phyloP scores from a whole-genome alignment of 306 rosid genomes.

The Purshia tridentata region DNA sequence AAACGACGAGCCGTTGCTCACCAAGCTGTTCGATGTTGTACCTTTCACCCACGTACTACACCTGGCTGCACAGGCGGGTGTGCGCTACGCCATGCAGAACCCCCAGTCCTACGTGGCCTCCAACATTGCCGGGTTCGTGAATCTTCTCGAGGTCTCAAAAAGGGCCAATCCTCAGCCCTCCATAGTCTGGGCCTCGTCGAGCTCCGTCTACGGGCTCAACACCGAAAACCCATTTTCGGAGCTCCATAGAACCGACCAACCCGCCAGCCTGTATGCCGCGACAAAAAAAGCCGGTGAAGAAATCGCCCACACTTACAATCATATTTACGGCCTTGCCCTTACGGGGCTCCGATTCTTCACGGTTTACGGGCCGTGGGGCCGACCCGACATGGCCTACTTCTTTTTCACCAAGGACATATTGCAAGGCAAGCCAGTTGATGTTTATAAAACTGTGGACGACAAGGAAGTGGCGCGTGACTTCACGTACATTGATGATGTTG shows the following conservation, averaged over 20 bases:
- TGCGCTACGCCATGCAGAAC: conserved; percentile 92
- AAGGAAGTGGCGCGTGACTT: conserved; percentile 97
- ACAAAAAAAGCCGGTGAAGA: conserved; percentile 92
- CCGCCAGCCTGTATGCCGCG: conserved; percentile 91
- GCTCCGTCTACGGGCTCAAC: conserved; percentile 86
- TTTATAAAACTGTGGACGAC: conserved; percentile 60
- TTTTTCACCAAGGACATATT: conserved; percentile 82
- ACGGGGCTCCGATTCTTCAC: conserved; percentile 87
- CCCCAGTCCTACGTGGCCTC: conserved; percentile 76
- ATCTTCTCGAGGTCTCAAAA: conserved; percentile 71
- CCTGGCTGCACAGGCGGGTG: conserved; percentile 90
- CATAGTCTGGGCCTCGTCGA: conserved; percentile 84
- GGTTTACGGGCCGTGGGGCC: conserved; percentile 86
- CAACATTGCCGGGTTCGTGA: conserved; percentile 88
- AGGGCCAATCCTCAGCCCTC: conserved; percentile 76
- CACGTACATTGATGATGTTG: conserved; percentile 85
- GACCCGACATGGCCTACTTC: conserved; percentile 95
- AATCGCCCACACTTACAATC: conserved; percentile 84
- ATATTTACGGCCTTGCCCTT: conserved; percentile 76
- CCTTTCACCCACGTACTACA: conserved; percentile 86
- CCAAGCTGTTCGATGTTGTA: conserved; percentile 80
- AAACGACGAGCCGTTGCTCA: conserved; percentile 64
- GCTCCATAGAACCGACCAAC: conserved; percentile 67
- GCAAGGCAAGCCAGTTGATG: conserved; percentile 63
- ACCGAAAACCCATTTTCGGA: conserved; percentile 76